phyloP scores from a whole-genome alignment of 352 stramenopile species.

The Globisporangium nodosum region DNA sequence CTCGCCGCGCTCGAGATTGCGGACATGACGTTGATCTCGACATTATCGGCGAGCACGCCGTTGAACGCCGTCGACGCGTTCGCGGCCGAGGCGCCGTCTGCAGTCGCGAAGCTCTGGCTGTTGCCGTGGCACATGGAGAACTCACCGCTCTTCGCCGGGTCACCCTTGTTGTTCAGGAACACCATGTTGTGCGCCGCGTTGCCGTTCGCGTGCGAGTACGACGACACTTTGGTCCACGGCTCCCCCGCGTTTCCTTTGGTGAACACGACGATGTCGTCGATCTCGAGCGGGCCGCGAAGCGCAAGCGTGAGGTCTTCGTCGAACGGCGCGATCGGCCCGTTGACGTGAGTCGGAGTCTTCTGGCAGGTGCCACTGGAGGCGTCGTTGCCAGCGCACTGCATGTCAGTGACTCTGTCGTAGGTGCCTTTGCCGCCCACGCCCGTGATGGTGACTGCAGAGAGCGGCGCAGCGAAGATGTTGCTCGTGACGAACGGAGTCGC shows the following conservation, averaged over 20 bases:
- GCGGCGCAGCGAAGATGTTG: slow-evolving; percentile 2
- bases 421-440: slow-evolving; percentile 20
- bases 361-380: slow-evolving; percentile 12
- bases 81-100: slow-evolving; percentile 19
- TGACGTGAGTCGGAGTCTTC: slow-evolving; percentile 18
- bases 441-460: slow-evolving; percentile 20
- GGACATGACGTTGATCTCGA: slow-evolving; percentile 46
- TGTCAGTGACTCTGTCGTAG: slow-evolving; percentile 29
- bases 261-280: slow-evolving; percentile 41
- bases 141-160: slow-evolving; percentile 22
- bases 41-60: slow-evolving; percentile 23
- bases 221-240: slow-evolving; percentile 24
- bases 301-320: slow-evolving; percentile 39
- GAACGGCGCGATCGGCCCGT: slow-evolving; percentile 30
- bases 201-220: slow-evolving; percentile 17
- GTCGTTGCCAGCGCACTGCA: slow-evolving; percentile 18
- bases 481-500: neutral
- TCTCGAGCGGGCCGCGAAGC: slow-evolving; percentile 31
- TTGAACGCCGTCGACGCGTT: slow-evolving; percentile 13
- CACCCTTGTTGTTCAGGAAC: slow-evolving; percentile 52
- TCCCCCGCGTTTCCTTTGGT: slow-evolving; percentile 1
- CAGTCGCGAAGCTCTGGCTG: slow-evolving; percentile 37
- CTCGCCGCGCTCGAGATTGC: slow-evolving; percentile 6
- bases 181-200: slow-evolving; percentile 31
- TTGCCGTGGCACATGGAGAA: slow-evolving; percentile 38